Percentiles rank a stretch among this genome's conserved stretches.
phyloP scores from a whole-genome alignment of 208 protist species.

The Leishmania aethiopica region DNA sequence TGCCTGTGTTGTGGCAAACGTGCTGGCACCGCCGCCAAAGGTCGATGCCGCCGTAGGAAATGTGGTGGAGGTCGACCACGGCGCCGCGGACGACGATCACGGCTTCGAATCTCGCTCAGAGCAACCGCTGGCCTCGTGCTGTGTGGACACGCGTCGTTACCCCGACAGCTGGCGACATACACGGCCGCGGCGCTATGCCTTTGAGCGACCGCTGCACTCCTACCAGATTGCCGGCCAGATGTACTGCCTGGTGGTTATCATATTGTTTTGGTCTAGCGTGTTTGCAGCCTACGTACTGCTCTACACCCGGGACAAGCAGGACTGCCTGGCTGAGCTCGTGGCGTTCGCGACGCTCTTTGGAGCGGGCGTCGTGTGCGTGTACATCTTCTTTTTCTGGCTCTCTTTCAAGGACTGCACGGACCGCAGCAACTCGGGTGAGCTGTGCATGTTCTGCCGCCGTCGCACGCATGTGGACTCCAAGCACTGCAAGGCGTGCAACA shows the following conservation, averaged over 20 bases:
- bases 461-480: constrained; percentile 60
- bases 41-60: background rate
- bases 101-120: constrained; percentile 13
- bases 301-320: constrained; percentile 35
- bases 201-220: constrained; percentile 63
- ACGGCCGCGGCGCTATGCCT: constrained; percentile 59
- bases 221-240: constrained; percentile 52
- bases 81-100: constrained; percentile 12
- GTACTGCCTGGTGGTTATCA: constrained; percentile 32
- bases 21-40: background rate
- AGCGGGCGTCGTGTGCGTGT: constrained; percentile 23
- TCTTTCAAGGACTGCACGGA: constrained; percentile 75
- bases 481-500: constrained; percentile 92
- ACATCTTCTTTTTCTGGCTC: constrained; percentile 35
- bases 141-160: constrained; percentile 49
- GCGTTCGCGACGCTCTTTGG: constrained; percentile 32
- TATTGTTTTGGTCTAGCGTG: constrained; percentile 54
- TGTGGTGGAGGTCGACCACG: constrained; percentile 1
- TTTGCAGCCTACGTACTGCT: constrained; percentile 49
- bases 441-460: constrained; percentile 67
- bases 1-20: background rate
- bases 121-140: constrained; percentile 58
- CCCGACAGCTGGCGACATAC: constrained; percentile 56
- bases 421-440: constrained; percentile 48
- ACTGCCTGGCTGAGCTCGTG: constrained; percentile 54